These are phyloP conservation scores for Talaromyces sp. DNA, from an alignment of 2,329 filamentous ascomycete genomes.

Conservation along the genomic window DNA sequence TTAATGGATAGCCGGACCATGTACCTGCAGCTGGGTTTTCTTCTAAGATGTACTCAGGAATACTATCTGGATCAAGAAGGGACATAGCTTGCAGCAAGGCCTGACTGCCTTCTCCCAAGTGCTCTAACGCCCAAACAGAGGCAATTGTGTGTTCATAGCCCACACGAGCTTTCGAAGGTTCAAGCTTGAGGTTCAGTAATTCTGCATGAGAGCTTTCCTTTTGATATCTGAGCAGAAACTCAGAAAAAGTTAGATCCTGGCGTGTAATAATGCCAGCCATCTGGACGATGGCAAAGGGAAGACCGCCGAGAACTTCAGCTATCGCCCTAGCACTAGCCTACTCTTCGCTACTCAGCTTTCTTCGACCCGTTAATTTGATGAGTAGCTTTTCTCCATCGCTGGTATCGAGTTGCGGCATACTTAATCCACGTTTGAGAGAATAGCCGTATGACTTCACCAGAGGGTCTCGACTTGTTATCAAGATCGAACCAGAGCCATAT, in stretches of 20 bases:
- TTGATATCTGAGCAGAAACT: background rate
- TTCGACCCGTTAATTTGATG: background rate
- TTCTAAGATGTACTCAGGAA: background rate
- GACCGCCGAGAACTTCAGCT: background rate
- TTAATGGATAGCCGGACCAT: background rate
- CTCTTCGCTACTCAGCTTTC: no score
- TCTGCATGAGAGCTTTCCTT: background rate
- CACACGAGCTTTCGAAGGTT: no score
- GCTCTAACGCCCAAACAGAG: background rate
- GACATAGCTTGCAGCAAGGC: background rate
- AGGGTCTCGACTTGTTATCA: background rate
- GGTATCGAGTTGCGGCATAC: background rate
- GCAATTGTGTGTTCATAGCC: background rate
- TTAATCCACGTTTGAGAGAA: background rate
- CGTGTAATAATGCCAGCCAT: slow-evolving; percentile 3
- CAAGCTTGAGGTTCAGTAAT: background rate
- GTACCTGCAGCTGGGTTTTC: background rate
- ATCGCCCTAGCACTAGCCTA: background rate
- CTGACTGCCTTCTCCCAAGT: background rate
- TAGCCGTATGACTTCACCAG: background rate
- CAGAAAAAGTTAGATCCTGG: background rate
- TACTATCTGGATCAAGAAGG: background rate
- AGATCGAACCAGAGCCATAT: background rate
- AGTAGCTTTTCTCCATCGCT: background rate
- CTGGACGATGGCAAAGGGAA: slow-evolving; percentile 5